Conservation (phyloP, 371 early-diverging fungal genomes). For the Blakeslea trispora region DNA sequence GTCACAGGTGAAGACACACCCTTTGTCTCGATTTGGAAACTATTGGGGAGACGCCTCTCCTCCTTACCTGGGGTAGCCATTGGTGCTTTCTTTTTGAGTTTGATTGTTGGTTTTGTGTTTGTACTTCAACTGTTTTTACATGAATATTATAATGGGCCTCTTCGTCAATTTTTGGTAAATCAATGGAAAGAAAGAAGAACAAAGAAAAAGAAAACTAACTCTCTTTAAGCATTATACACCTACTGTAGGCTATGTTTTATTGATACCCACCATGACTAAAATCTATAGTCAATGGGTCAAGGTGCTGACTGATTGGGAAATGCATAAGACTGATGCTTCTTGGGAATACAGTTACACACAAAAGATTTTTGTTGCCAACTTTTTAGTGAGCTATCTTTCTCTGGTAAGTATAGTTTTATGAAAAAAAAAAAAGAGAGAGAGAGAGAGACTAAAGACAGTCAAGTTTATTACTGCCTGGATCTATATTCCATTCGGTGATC, state of each 20-base stretch:
- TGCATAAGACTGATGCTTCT: slow-evolving; percentile 74
- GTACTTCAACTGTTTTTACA: slow-evolving; percentile 74
- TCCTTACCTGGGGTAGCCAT: slow-evolving; percentile 64
- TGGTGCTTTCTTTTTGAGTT: slow-evolving; percentile 63
- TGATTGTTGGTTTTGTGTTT: slow-evolving; percentile 73
- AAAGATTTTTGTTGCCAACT: slow-evolving; percentile 86
- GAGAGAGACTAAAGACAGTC: background rate
- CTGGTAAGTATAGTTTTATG: slow-evolving; percentile 37
- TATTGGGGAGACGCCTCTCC: slow-evolving; percentile 64
- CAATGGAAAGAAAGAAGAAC: background rate
- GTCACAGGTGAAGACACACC: slow-evolving; percentile 77
- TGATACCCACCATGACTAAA: slow-evolving; percentile 72
- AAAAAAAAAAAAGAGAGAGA: no score
- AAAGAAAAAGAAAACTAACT: background rate
- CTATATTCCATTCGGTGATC: slow-evolving; percentile 78
- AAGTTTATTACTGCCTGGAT: slow-evolving; percentile 83
- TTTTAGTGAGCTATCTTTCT: slow-evolving; percentile 79
- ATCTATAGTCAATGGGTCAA: slow-evolving; percentile 69
- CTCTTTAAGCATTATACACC: slow-evolving; percentile 65
- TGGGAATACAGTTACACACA: slow-evolving; percentile 73
- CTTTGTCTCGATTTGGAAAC: slow-evolving; percentile 67
- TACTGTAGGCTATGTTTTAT: slow-evolving; percentile 70
- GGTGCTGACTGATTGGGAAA: slow-evolving; percentile 77
- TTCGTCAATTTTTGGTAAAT: slow-evolving; percentile 45
- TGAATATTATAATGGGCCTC: slow-evolving; percentile 84